Evolutionary conservation across 371 early-diverging fungal species (phyloP).

Genomic region (Mucor piriformis): DNA sequence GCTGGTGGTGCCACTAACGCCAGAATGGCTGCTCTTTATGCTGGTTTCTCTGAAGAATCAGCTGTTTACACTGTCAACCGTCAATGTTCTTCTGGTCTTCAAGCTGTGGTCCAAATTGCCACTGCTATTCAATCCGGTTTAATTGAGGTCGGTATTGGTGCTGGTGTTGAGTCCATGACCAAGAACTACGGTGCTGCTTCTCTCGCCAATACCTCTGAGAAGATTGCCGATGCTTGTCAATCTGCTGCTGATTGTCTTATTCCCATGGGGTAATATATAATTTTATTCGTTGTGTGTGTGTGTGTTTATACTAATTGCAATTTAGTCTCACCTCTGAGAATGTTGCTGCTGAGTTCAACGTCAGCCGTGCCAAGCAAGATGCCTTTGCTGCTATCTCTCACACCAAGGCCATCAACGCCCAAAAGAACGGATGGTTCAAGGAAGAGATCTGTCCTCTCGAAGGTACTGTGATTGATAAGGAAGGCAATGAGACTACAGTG

Average conservation of each 20-base stretch:
- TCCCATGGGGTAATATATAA: conserved; percentile 77
- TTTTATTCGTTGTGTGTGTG: conserved; percentile 1
- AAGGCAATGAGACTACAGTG: conserved; percentile 69
- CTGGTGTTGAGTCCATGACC: conserved; percentile 99
- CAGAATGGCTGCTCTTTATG: conserved; percentile 82
- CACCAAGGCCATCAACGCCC: conserved; percentile 82
- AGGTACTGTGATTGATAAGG: conserved; percentile 73
- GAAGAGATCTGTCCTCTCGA: conserved; percentile 93
- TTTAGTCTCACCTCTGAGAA: conserved; percentile 92
- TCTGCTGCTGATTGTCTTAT: conserved; percentile 84
- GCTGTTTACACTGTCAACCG: conserved; percentile 92
- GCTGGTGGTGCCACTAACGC: conserved; percentile 95
- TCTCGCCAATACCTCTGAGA: conserved; percentile 76
- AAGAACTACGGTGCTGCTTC: conserved; percentile 83
- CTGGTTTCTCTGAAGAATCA: conserved; percentile 89
- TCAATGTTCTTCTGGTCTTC: conserved; percentile 97
- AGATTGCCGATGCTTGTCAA: conserved; percentile 65
- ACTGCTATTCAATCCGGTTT: conserved; percentile 88
- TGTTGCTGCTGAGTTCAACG: conserved; percentile 85
- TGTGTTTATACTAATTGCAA: background rate
- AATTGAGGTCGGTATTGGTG: conserved; percentile 96
- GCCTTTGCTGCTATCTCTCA: conserved; percentile 84
- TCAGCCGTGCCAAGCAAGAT: conserved; percentile 90
- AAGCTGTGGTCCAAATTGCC: conserved; percentile 92
- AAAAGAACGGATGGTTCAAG: conserved; percentile 88